Base-by-base conservation (phyloP, 1,139 yeast genomes). In the Diutina ranongensis region DNA sequence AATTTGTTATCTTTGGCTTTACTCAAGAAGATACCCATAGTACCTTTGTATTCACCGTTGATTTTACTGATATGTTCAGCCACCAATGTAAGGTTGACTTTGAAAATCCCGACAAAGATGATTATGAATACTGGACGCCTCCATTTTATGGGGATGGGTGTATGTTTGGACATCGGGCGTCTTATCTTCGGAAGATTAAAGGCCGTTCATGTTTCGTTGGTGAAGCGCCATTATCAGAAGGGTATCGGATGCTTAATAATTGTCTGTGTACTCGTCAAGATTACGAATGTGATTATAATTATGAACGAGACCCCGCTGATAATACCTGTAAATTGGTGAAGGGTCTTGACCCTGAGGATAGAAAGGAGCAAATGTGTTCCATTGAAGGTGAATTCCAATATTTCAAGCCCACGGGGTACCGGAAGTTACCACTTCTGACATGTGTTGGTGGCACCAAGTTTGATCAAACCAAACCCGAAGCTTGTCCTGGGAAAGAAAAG, bases 211-310 rank as follows among this genome's bases (percentile, higher is more conserved):
- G 98, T 63, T 88, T 77, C 57, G 78, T 92, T 54, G 97, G 97
- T 15, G 74, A 72, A 54, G 83, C 84, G 1, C 85, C 88, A 34
- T 64, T 85, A 47, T 62, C 68, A n/a, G 71, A 76, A 46, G 88
- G 85, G 0, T 75, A 71, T 58, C 73, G 72, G 53, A 66, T 76
- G 18, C 63, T 73, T 15, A 71, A 76, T 52, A 81, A 85, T 59
- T 92, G 99, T 64, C 58, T 83, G 1, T 92, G 99, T 65, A 74
- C 94, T 0, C 76, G 96, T 61, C 74, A 77, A 48, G 99, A 92
- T 62, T 94, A 71, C 57, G 99, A 92, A 63, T 92, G 99, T 72
- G 98, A 92, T 59, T 86, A 78, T 66, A 89, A 89, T 62, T 89
- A 69, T 60, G 76, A 62, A 49, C 75, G 83, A 51, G 80, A 78